A percentile compares a stretch with the other conserved stretches of the same genome.
Evolutionary conservation across 352 stramenopile genomes (phyloP).

Genomic region (Lagenidium sp.): DNA sequence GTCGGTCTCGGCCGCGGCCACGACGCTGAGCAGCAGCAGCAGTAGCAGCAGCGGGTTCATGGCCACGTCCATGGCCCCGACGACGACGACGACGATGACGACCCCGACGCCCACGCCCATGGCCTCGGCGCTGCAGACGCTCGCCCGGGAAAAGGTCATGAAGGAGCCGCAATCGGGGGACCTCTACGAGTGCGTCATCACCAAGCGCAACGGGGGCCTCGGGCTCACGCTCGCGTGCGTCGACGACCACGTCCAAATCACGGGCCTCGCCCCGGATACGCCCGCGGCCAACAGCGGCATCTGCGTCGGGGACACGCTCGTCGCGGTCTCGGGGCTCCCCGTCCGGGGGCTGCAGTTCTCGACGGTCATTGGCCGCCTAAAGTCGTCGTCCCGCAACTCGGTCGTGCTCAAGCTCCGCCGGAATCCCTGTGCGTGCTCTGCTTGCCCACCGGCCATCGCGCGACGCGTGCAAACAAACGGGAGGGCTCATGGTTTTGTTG

Average conservation of each 20-base stretch:
- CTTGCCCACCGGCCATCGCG: not conserved
- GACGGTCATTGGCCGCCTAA: slow-evolving; percentile 70
- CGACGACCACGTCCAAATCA: slow-evolving; percentile 82
- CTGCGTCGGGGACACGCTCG: slow-evolving; percentile 68
- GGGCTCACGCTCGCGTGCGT: slow-evolving; percentile 70
- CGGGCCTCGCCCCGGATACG: slow-evolving; percentile 56
- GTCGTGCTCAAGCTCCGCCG: slow-evolving; percentile 71
- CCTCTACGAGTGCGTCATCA: slow-evolving; percentile 82
- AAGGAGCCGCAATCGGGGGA: slow-evolving; percentile 74
- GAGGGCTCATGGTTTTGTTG: not conserved
- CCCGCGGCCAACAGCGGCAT: slow-evolving; percentile 64
- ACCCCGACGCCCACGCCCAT: slow-evolving; percentile 15
- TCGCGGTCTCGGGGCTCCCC: slow-evolving; percentile 58
- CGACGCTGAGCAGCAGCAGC: too few species aligned
- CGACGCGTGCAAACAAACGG: not conserved
- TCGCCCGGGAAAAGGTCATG: slow-evolving; percentile 69
- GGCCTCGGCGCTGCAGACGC: slow-evolving; percentile 6
- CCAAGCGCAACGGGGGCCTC: slow-evolving; percentile 64
- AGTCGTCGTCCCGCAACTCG: slow-evolving; percentile 70
- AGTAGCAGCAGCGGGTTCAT: too few species aligned
- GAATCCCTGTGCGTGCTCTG: slow-evolving; percentile 43
- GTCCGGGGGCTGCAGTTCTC: slow-evolving; percentile 76
- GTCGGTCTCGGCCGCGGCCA: not conserved
- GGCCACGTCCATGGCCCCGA: not conserved
- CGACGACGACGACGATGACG: slow-evolving; percentile 9